Percentiles rank a stretch among this genome's conserved stretches.
Evolutionary conservation across 2,329 filamentous ascomycete genomes (phyloP).

Genomic region (Sclerotiophoma versabilis): DNA sequence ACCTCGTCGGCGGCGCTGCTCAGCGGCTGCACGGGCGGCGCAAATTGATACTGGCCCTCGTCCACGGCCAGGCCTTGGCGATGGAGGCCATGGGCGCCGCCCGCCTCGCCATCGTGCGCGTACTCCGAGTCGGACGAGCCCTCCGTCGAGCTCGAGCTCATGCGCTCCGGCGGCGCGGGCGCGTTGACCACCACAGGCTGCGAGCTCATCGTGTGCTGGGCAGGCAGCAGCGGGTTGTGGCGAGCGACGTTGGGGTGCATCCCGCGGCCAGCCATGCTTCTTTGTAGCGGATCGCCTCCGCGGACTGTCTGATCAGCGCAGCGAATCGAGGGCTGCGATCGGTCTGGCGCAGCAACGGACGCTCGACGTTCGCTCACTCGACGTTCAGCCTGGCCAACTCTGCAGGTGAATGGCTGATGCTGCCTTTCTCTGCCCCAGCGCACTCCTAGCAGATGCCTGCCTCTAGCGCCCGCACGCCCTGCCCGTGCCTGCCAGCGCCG

Average conservation of each 20-base stretch:
- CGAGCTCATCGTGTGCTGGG: conserved; percentile 31
- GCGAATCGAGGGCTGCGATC: conserved; percentile 6
- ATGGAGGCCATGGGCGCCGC: conserved; percentile 40
- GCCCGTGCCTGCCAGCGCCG: conserved; percentile 5
- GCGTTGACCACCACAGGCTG: conserved; percentile 42
- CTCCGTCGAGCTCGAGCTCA: conserved; percentile 17
- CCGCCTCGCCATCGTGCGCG: conserved; percentile 41
- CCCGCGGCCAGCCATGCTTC: conserved; percentile 33
- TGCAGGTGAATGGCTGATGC: too few relatives aligned
- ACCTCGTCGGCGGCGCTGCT: conserved; percentile 21
- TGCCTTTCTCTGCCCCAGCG: background rate
- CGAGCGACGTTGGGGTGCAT: conserved; percentile 39
- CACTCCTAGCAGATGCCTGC: background rate
- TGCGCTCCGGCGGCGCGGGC: conserved; percentile 25
- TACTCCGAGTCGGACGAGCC: conserved; percentile 48
- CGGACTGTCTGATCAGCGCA: background rate
- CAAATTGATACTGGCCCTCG: conserved; percentile 48
- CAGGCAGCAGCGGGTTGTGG: conserved; percentile 23
- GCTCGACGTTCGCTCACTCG: too few relatives aligned
- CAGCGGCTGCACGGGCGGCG: conserved; percentile 47
- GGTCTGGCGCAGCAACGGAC: conserved; percentile 7
- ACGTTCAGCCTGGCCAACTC: too few relatives aligned
- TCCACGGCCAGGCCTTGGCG: conserved; percentile 53
- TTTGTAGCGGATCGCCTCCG: background rate
- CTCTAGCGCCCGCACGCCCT: background rate